A percentile compares a stretch with the other conserved stretches of the same genome.
Evolutionary conservation across 2,329 filamentous ascomycete genomes (phyloP).

Genomic region (Diaporthe velutina): DNA sequence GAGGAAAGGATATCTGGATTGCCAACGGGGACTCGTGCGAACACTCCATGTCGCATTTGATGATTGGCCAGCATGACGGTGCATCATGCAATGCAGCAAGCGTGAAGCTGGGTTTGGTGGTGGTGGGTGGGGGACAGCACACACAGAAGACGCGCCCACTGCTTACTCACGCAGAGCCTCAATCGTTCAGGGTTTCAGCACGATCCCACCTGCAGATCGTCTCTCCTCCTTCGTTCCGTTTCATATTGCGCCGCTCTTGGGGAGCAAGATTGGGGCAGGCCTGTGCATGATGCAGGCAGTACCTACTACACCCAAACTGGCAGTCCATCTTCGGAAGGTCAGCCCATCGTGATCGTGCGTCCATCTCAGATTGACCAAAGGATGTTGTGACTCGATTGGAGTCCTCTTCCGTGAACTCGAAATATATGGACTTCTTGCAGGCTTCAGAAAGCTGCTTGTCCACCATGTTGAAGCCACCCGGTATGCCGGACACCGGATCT

Average conservation of each 20-base stretch:
- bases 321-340: not conserved
- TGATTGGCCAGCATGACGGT: slow-evolving; percentile 22
- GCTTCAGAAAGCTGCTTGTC: not conserved
- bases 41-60: not conserved
- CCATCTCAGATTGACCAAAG: not conserved
- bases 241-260: not conserved
- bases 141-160: not conserved
- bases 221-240: not conserved
- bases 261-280: not conserved
- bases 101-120: slow-evolving; percentile 14
- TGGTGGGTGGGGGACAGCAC: not conserved
- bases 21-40: not conserved
- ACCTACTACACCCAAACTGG: slow-evolving; percentile 8
- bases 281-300: not conserved
- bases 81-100: slow-evolving; percentile 30
- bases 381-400: not conserved
- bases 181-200: slow-evolving; percentile 19
- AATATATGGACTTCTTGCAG: not conserved
- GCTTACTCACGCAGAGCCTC: slow-evolving; percentile 32
- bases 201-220: slow-evolving; percentile 24
- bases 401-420: not conserved
- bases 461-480: not conserved
- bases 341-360: slow-evolving; percentile 1
- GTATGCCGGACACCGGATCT: not conserved
- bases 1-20: slow-evolving; percentile 11